Evolutionary conservation across 345 rosid species (phyloP).

Genomic region (Euphorbia peplus): DNA sequence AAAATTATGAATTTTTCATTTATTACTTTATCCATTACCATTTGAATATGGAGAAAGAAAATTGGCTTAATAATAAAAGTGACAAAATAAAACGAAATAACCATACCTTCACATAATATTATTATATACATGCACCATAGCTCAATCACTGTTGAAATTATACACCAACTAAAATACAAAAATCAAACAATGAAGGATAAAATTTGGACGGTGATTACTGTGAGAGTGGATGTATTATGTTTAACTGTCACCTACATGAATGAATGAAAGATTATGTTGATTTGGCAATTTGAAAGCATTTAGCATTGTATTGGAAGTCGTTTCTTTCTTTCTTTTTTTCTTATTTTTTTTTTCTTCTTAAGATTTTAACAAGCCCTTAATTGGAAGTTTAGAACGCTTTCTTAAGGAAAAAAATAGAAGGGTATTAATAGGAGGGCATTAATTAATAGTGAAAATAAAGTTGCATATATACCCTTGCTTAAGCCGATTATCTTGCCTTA

Average conservation of each 20-base stretch:
- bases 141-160: not conserved
- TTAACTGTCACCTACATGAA: not conserved
- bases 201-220: not conserved
- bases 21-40: no score
- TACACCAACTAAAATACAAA: no score
- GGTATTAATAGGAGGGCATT: not conserved
- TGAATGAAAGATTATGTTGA: not conserved
- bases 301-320: conserved; percentile 2
- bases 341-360: no score
- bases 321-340: not conserved
- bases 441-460: no score
- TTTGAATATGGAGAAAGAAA: not conserved
- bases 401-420: not conserved
- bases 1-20: no score
- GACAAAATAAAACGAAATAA: no score
- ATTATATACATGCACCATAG: no score
- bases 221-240: not conserved
- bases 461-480: not conserved
- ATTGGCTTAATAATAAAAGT: no score
- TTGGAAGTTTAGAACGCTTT: not conserved
- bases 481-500: not conserved
- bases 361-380: no score
- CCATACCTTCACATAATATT: no score
- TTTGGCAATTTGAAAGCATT: not conserved
- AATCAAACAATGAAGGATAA: not conserved